Base-by-base conservation (phyloP, 257 asterid genomes). In the Perilla frutescens region DNA sequence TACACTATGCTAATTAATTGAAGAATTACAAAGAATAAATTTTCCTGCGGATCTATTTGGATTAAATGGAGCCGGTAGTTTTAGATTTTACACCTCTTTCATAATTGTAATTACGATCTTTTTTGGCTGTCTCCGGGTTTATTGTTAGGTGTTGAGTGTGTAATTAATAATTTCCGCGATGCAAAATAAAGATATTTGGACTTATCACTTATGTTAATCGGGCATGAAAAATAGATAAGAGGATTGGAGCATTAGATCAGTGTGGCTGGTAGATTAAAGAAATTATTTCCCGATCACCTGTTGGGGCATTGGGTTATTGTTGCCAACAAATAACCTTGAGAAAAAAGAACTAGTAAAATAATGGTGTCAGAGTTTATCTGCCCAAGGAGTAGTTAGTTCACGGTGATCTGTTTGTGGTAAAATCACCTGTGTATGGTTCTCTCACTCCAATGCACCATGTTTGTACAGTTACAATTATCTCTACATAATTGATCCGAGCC, bases 341-440 rank as follows among this genome's bases (percentile, higher is more conserved):
- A 36, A 62, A 68, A 57, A 76, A 75, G 72, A 81, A 58, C 78
- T 45, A 55, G 80, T 78, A 54, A 81, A 74, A 69, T 9, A 58
- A 73, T 66, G 64, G 34, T 81, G 82, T 73, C 84, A 76, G 87
- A 70, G 58, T 83, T 80, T 51, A 71, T 71, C 73, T 71, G 53
- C 73, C 73, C 77, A 72, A 55, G 45, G 67, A 45, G 82, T 72
- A 39, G 82, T 69, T 20, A 56, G 72, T 73, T 74, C 78, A 34
- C 63, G 49, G 60, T 51, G 56, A 45, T 58, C 40, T 68, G 31
- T 68, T 74, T 47, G 44, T 65, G 62, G 76, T 76, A 39, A 72
- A 77, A 62, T 73, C 69, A 50, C 82, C 76, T 78, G 45, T 74
- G 66, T 50, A 73, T 78, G 82, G 84, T 68, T 80, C 80, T 80